phyloP scores from a whole-genome alignment of 176 grass and related monocot species.

The Aegilops sharonensis region DNA sequence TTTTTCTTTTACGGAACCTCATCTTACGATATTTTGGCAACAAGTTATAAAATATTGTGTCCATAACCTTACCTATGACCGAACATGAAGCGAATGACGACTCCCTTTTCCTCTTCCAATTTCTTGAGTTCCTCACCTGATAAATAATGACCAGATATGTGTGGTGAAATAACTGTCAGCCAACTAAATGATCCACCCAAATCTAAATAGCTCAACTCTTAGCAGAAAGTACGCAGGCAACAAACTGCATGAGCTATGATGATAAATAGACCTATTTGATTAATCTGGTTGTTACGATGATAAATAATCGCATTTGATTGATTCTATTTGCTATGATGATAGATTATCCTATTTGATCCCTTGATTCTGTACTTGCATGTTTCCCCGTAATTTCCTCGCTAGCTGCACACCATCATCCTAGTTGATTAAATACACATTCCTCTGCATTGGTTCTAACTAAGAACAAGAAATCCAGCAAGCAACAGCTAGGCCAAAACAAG shows the following conservation, averaged over 20 bases:
- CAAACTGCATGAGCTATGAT: neutral
- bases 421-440: constrained; percentile 10
- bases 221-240: constrained; percentile 1
- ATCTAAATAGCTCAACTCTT: neutral
- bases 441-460: constrained; percentile 23
- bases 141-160: neutral
- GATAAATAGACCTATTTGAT: neutral
- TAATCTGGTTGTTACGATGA: neutral
- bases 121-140: constrained; percentile 81
- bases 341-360: neutral
- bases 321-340: neutral
- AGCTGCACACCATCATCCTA: neutral
- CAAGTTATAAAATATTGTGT: too few species aligned
- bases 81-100: constrained; percentile 82
- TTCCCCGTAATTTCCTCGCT: neutral
- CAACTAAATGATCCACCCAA: neutral
- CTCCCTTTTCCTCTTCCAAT: constrained; percentile 83
- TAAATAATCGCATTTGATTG: neutral
- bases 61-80: constrained; percentile 70
- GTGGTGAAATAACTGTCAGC: too few species aligned
- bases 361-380: neutral
- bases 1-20: too few species aligned
- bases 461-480: neutral
- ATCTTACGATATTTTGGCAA: too few species aligned
- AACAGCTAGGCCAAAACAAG: neutral